Evolutionary conservation across 2,329 filamentous ascomycete species (phyloP).

Genomic region (Diaporthe ilicicola): DNA sequence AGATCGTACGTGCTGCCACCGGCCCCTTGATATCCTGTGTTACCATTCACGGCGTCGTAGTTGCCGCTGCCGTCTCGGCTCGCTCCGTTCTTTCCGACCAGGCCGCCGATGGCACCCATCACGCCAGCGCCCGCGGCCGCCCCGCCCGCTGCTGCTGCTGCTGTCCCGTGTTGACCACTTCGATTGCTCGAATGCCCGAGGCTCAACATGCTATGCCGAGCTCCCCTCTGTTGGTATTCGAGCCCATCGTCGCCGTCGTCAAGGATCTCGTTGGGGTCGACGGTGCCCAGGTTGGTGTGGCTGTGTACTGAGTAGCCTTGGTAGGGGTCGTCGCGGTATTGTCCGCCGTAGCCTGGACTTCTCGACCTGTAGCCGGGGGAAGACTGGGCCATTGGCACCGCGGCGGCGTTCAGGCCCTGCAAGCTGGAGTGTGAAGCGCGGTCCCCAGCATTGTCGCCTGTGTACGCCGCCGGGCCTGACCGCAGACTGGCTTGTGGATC

Average conservation of each 20-base stretch:
- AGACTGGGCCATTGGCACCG: slow-evolving; percentile 42
- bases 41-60: slow-evolving; percentile 65
- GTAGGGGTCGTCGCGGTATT: slow-evolving; percentile 73
- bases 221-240: slow-evolving; percentile 55
- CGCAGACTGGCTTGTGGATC: slow-evolving; percentile 36
- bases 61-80: slow-evolving; percentile 49
- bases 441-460: slow-evolving; percentile 38
- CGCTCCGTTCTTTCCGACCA: slow-evolving; percentile 46
- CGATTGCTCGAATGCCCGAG: slow-evolving; percentile 57
- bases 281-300: slow-evolving; percentile 61
- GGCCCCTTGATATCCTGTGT: slow-evolving; percentile 41
- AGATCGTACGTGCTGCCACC: slow-evolving; percentile 45
- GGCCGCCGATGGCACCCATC: slow-evolving; percentile 50
- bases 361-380: slow-evolving; percentile 51
- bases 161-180: slow-evolving; percentile 44
- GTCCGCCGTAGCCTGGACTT: slow-evolving; percentile 52
- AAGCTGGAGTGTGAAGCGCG: slow-evolving; percentile 55
- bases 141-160: slow-evolving; percentile 57
- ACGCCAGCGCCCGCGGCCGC: slow-evolving; percentile 52
- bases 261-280: slow-evolving; percentile 82
- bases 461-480: slow-evolving; percentile 33
- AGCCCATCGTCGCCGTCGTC: slow-evolving; percentile 92
- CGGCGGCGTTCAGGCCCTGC: slow-evolving; percentile 47
- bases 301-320: slow-evolving; percentile 62
- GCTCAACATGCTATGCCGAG: slow-evolving; percentile 68